Base-by-base conservation (phyloP, 805 yeast species). In the Saturnispora kantuleensis region DNA sequence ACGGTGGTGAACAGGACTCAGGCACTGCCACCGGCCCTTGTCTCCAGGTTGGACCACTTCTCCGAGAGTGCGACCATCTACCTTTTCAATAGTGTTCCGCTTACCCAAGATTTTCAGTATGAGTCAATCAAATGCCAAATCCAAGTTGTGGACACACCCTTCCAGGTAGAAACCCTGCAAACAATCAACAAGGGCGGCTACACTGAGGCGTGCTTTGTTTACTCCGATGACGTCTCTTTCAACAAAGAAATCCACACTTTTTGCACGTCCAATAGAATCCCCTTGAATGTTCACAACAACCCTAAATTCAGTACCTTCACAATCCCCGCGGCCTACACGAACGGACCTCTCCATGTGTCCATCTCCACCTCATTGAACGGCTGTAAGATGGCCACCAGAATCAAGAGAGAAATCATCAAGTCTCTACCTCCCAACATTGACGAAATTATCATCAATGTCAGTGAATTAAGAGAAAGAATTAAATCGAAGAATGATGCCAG, bases 291-390 rank as follows among this genome's bases (percentile, higher is more conserved):
- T 1, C 73, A 83, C 0, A 95, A 86, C 51, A 73, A 77, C 12
- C 78, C 88, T 0, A 79, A 78, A 30, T 67, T 72, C 21, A 84
- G 93, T 44, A 77, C 89, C 0, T 89, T 89, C 59, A 76, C 90
- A 1, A 60, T 87, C 44, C 66, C 87, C 17, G 83, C 96, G 0
- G 77, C 89, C 0, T 76, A 74, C 56, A 65, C 68, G 2, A 78
- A 80, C 46, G 93, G 94, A 42, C 45, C 49, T 30, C 77, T 89
- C 62, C 90, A 84, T 59, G 52, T 89, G 42, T 94, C 95, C 1
- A 76, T 89, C 9, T 78, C 90, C 3, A 89, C 97, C 0, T 75
- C 80, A 21, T 95, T 96, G 0, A 84, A 84, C 63, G 96, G 97
- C 4, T 89, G 97, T 65, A 76, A 86, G 42, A 66, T 89, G 42